Base-by-base conservation (phyloP, 148 eudicot species). In the Fallopia convolvulus region DNA sequence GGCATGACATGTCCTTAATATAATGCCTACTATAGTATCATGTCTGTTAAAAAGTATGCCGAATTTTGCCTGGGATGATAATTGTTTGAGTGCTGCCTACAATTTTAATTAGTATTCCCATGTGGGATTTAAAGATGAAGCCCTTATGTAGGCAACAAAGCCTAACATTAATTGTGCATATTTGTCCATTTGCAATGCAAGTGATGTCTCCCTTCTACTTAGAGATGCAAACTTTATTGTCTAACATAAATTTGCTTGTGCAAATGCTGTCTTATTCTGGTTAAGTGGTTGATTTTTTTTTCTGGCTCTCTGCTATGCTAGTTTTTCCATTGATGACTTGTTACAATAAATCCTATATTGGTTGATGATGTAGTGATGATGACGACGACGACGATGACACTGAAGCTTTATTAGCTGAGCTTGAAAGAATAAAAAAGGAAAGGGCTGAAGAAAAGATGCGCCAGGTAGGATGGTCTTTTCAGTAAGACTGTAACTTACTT, bases 381-480 rank as follows among this genome's bases (percentile, higher is more conserved):
- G 97, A 93, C 8, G 98, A 94, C 26, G 99, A 95, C 3, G 99
- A 91, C 42, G 99, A 93, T 85, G 97, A 95, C 81, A 90, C 90
- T 26, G 99, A 90, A 85, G 99, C 99, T 78, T 93, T 95, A 17
- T 77, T 91, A 83, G 94, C 94, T 39, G 98, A 90, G 81, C 99
- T 94, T 84, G 97, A 90, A 82, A 91, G 84, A 18, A 87, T 94
- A 83, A 92, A 84, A 88, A 92, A 84, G 84, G 99, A 95, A 85
- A 95, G 88, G 80, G 97, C 93, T 72, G 99, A 95, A 83, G 98
- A 91, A 80, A 93, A 88, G 82, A 84, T 87, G 20, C 93, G 91
- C 14, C 86, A 86, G 84, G 99, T 95, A 74, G 72, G 72, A 32
- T 33, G 9, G 18, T 36, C 72, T 26, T 63, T 30, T 36, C 39